Evolutionary conservation across 1,284 basidiomycete species (phyloP), one percentile per base, ranked within the genome.

Genomic region (Fomes fomentarius): DNA sequence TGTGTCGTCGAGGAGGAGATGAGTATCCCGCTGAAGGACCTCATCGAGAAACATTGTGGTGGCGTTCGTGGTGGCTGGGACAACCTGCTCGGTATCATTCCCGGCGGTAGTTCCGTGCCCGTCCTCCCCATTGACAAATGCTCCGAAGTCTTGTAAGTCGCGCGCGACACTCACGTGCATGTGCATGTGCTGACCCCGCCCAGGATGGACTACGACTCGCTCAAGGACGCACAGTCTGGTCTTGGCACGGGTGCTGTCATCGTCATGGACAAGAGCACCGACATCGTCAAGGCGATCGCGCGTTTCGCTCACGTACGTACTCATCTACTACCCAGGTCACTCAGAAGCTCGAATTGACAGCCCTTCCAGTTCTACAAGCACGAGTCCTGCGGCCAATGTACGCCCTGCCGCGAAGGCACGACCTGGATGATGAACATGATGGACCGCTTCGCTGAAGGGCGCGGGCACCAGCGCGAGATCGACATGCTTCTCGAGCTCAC

Each of bases 371-470:
- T 97, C 76, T 97, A 97, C 81, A 97, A 98, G 76, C 96, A 98
- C 77, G 97, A 98, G 74, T 96, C 94, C 4, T 99, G 96, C 68
- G 97, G 97, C 21, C 97, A 98, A 74, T 99, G 96, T 71, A 98
- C 96, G 6, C 96, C 96, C 2, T 98, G 96, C 74, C 81, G 95
- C 65, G 95, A 97, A 71, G 95, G 95, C 44, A 97, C 95, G 2
- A 96, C 93, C 0, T 97, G 95, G 95, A 93, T 98, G 91, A 93
- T 91, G 84, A 96, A 97, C 75, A 96, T 97, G 92, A 97, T 97
- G 94, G 84, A 94, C 70, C 87, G 94, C 49, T 83, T 95, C 74
- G 89, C 91, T 35, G 89, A 93, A 68, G 96, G 96, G 3, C 84
- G 94, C 17, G 93, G 89, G 1, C 92, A 96, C 70, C 82, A 84